phyloP scores from a whole-genome alignment of 1,284 basidiomycete species.

The Macrocystidia cucumis region DNA sequence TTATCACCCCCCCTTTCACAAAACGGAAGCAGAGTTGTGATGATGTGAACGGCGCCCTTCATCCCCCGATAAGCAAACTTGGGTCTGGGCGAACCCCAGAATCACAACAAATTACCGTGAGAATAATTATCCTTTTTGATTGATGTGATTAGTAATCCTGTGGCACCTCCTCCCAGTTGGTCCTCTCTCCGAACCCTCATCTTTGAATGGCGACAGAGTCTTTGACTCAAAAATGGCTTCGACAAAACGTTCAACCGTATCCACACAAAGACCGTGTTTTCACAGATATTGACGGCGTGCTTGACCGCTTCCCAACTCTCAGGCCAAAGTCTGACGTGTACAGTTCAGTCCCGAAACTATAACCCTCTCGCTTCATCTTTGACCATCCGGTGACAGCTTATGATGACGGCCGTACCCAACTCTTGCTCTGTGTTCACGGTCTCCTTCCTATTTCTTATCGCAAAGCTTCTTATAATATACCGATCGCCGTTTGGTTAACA shows the following conservation, averaged over 20 bases:
- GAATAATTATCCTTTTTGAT: too few species aligned
- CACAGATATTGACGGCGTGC: conserved; percentile 59
- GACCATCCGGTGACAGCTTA: conserved; percentile 48
- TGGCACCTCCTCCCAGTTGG: neutral
- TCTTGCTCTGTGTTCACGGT: conserved; percentile 87
- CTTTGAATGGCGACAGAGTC: conserved; percentile 14
- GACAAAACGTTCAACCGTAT: conserved; percentile 64
- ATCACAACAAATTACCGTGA: too few species aligned
- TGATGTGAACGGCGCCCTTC: too few species aligned
- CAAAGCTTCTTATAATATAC: conserved; percentile 85
- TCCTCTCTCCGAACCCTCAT: conserved; percentile 10
- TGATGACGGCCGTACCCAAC: conserved; percentile 89
- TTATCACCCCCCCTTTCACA: too few species aligned
- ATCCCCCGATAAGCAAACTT: too few species aligned
- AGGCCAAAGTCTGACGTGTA: conserved; percentile 90
- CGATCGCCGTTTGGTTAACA: conserved; percentile 84
- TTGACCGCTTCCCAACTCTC: conserved; percentile 58
- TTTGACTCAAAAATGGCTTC: conserved; percentile 62
- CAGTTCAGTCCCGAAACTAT: conserved; percentile 46
- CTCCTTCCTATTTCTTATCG: conserved; percentile 85
- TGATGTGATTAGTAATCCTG: too few species aligned
- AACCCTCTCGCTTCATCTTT: conserved; percentile 4
- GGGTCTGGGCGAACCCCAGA: too few species aligned
- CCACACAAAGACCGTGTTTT: conserved; percentile 43
- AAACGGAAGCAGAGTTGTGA: too few species aligned